Evolutionary conservation across 176 grass and related monocot species (phyloP), one percentile per base, ranked within the genome.

Genomic region (Dendrocalamus sinicus): DNA sequence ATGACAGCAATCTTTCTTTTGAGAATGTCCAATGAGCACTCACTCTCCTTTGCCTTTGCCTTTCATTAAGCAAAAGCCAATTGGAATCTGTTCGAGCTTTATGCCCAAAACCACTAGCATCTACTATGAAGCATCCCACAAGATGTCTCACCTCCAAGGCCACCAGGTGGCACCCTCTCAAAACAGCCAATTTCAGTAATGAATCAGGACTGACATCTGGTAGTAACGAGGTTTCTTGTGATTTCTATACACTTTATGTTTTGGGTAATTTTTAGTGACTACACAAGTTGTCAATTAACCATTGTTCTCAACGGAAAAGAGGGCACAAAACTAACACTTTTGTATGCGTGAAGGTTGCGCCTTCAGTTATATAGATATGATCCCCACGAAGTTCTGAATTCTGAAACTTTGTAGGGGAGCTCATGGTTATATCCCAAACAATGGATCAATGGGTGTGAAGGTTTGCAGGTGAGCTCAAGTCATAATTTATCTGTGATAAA

Each of bases 21-120:
- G 55, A 52, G 70, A 75, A 81, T 84, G 76, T 76, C 76, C 81
- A 85, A 81, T 88, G 76, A 88, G 77, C 89, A 84, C 70, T 76
- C 69, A 3, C 48, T 43, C 57, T 67, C 6, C 45, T 81, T 77
- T 78, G 53, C 44, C 75, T 91, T 91, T 88, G 13, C 71, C 70
- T 85, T 91, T 70, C 35, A 88, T 76, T 88, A 91, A 46, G 37
- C 75, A 59, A 92, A 92, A 89, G 75, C 73, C 17, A 91, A 83
- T 62, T 88, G 94, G 92, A 92, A 94, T 92, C 90, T 84, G 69
- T 67, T 69, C 58, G 89, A 87, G 80, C 92, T 97, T 97, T 94
- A 92, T 97, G 76, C 88, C 58, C 69, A 22, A 90, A 89, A 94
- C 73, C 94, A 97, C 90, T 87, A 97, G 90, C 86, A 92, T 85